Percentiles rank a stretch among this genome's conserved stretches.
phyloP scores from a whole-genome alignment of 257 asterid genomes.

The Nicotiana tabacum region DNA sequence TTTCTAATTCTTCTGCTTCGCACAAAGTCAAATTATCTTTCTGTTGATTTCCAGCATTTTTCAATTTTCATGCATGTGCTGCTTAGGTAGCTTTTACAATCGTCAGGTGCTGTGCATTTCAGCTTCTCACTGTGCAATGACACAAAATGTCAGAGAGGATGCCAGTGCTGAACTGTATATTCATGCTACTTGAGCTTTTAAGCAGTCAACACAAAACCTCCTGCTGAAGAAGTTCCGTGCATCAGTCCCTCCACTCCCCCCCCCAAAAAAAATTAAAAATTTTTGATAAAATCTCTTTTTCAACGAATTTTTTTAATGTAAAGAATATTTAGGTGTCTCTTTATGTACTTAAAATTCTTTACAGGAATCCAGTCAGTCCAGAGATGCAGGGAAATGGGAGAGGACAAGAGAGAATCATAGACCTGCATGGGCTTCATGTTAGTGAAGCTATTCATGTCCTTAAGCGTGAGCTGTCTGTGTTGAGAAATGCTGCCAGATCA shows the following conservation, averaged over 20 bases:
- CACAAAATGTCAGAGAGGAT: background rate
- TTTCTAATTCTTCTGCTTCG: background rate
- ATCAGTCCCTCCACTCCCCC: background rate
- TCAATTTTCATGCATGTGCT: background rate
- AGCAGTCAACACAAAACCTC: too few species aligned
- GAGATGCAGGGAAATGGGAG: constrained; percentile 58
- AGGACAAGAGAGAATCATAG: constrained; percentile 73
- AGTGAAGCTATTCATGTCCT: constrained; percentile 92
- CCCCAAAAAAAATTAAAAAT: too few species aligned
- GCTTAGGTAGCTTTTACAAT: background rate
- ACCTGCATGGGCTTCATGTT: constrained; percentile 92
- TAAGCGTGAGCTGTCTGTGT: constrained; percentile 73
- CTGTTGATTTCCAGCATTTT: background rate
- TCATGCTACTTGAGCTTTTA: too few species aligned
- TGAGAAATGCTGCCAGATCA: constrained; percentile 77
- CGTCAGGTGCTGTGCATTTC: background rate
- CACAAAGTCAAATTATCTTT: background rate
- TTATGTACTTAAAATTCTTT: constrained; percentile 3
- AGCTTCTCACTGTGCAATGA: background rate
- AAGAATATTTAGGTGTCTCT: background rate
- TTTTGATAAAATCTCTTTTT: background rate
- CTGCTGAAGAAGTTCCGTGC: background rate
- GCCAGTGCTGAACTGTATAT: background rate
- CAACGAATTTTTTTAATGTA: background rate
- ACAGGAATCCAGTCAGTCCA: constrained; percentile 52